Conservation (phyloP, 352 stramenopile species). For the Pseudoperonospora humuli region DNA sequence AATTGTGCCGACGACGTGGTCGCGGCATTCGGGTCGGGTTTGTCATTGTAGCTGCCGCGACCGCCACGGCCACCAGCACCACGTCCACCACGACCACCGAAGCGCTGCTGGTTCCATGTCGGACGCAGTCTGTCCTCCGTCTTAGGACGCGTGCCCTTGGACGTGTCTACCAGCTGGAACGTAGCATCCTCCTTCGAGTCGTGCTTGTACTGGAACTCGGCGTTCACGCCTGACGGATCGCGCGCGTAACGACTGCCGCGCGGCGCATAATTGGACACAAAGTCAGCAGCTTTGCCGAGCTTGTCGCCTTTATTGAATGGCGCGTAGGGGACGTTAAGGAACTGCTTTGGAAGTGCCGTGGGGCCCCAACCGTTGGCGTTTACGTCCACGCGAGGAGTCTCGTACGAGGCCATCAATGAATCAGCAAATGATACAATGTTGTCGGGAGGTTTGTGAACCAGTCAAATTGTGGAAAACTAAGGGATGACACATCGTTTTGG, state of each 20-base stretch:
- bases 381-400: slow-evolving; percentile 70
- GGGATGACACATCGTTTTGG: no score
- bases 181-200: slow-evolving; percentile 85
- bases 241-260: slow-evolving; percentile 45
- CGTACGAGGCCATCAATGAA: slow-evolving; percentile 63
- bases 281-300: slow-evolving; percentile 91
- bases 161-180: slow-evolving; percentile 93
- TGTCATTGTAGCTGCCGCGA: slow-evolving; percentile 25
- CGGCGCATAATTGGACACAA: slow-evolving; percentile 73
- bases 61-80: slow-evolving; percentile 32
- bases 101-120: slow-evolving; percentile 84
- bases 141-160: slow-evolving; percentile 75
- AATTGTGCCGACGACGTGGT: slow-evolving; percentile 48
- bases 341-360: slow-evolving; percentile 82
- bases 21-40: slow-evolving; percentile 35
- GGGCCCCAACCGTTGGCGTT: slow-evolving; percentile 82
- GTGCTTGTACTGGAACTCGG: slow-evolving; percentile 93
- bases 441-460: slow-evolving; percentile 5
- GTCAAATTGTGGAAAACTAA: slow-evolving; percentile 5
- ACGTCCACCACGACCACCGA: slow-evolving; percentile 44
- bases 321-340: slow-evolving; percentile 91
- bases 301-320: slow-evolving; percentile 95
- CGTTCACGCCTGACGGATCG: slow-evolving; percentile 81
- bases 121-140: slow-evolving; percentile 71
- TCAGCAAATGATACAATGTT: slow-evolving; percentile 12